Percentiles rank a stretch among this genome's conserved stretches.
These are phyloP conservation scores for Monascus purpureus DNA, from an alignment of 495 filamentous ascomycete species.

Conservation along the genomic window DNA sequence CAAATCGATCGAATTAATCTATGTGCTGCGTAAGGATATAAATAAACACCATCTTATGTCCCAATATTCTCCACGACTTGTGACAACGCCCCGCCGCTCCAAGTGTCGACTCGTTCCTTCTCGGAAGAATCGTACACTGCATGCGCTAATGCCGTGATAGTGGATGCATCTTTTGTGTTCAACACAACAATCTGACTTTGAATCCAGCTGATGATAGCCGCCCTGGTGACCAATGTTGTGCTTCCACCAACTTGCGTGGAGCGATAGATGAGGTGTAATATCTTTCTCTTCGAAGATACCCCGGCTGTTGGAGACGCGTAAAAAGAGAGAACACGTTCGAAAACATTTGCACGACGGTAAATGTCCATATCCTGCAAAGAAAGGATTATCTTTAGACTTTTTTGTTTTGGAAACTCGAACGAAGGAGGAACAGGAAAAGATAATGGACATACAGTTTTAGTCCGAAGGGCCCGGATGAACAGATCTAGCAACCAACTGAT, in stretches of 20 bases:
- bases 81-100: conserved; percentile 43
- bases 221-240: conserved; percentile 72
- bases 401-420: no score
- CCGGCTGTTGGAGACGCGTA: conserved; percentile 52
- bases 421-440: neutral
- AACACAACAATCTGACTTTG: conserved; percentile 37
- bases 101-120: conserved; percentile 46
- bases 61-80: conserved; percentile 16
- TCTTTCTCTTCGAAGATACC: conserved; percentile 44
- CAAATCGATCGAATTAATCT: neutral
- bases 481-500: conserved; percentile 69
- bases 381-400: no score
- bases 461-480: conserved; percentile 55
- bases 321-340: conserved; percentile 63
- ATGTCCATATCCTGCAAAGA: conserved; percentile 53
- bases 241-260: conserved; percentile 63
- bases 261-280: conserved; percentile 61
- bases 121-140: conserved; percentile 61
- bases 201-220: conserved; percentile 73
- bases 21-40: neutral
- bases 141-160: conserved; percentile 43
- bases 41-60: conserved; percentile 2
- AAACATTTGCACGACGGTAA: conserved; percentile 66
- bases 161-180: conserved; percentile 27
- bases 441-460: conserved; percentile 28